A percentile compares a stretch with the other conserved stretches of the same genome.
Evolutionary conservation across 2,329 filamentous ascomycete species (phyloP).

Genomic region (Dothidotthia symphoricarpi): DNA sequence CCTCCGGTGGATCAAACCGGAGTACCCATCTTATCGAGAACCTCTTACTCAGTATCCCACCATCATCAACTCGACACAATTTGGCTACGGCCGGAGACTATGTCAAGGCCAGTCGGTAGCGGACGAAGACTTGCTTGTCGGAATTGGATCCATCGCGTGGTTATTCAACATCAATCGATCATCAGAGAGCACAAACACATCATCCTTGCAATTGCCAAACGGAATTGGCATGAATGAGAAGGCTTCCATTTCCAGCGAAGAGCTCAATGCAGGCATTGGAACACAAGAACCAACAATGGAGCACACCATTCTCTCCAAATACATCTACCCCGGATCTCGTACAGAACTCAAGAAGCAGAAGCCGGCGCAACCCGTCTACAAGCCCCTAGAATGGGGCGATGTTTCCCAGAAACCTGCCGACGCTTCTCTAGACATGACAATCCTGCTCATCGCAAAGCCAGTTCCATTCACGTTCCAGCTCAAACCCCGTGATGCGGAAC

Average conservation of each 20-base stretch:
- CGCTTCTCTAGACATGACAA: conserved; percentile 47
- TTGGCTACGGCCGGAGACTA: conserved; percentile 55
- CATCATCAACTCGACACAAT: conserved; percentile 54
- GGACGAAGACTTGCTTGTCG: conserved; percentile 44
- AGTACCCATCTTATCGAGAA: conserved; percentile 54
- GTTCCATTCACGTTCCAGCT: conserved; percentile 47
- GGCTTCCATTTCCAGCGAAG: conserved; percentile 38
- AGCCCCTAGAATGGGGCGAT: conserved; percentile 25
- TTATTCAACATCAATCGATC: conserved; percentile 43
- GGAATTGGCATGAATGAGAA: conserved; percentile 32
- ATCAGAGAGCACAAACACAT: conserved; percentile 11
- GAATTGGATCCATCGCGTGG: conserved; percentile 48
- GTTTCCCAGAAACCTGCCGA: conserved; percentile 33
- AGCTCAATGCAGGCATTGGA: conserved; percentile 34
- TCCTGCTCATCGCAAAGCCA: conserved; percentile 49
- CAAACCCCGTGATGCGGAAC: conserved; percentile 32
- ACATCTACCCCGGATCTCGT: conserved; percentile 25
- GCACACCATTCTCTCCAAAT: conserved; percentile 26
- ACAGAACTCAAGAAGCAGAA: conserved; percentile 4
- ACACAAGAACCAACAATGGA: conserved; percentile 20
- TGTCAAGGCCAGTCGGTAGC: conserved; percentile 47
- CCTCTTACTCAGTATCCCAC: conserved; percentile 53
- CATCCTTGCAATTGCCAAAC: conserved; percentile 14
- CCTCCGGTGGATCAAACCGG: conserved; percentile 59
- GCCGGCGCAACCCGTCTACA: conserved; percentile 15